Conservation (phyloP, 805 yeast species). For the Lachancea sp. region DNA sequence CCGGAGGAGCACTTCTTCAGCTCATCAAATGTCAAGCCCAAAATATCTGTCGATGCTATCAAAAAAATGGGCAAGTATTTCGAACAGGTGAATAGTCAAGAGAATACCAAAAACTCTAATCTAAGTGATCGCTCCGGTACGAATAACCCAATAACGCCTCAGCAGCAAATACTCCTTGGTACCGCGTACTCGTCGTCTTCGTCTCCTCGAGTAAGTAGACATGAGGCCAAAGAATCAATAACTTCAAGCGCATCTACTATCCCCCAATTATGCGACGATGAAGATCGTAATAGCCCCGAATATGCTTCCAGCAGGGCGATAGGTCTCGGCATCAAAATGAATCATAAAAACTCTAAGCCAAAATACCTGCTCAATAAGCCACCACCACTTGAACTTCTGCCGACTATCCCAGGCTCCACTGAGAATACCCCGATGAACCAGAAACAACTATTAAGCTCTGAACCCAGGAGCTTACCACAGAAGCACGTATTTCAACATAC, state of each 20-base stretch:
- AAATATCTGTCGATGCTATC: neutral
- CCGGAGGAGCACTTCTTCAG: constrained; percentile 2
- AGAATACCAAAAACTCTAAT: neutral
- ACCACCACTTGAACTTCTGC: constrained; percentile 19
- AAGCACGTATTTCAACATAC: constrained; percentile 29
- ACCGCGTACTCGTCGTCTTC: constrained; percentile 6
- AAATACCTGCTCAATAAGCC: constrained; percentile 11
- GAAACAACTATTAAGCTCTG: constrained; percentile 1
- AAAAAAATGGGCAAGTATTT: constrained; percentile 10
- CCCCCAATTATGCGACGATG: constrained; percentile 22
- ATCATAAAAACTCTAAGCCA: neutral
- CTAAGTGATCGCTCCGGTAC: neutral
- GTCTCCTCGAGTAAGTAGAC: constrained; percentile 13
- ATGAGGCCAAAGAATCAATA: constrained; percentile 24
- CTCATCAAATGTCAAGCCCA: neutral
- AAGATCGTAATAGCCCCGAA: constrained; percentile 8
- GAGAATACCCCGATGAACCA: constrained; percentile 23
- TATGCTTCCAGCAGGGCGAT: neutral
- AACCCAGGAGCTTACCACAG: constrained; percentile 18
- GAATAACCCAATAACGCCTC: constrained; percentile 11
- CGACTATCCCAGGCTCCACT: constrained; percentile 29
- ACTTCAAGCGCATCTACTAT: constrained; percentile 32
- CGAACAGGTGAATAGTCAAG: constrained; percentile 4
- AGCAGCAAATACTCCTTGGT: constrained; percentile 6
- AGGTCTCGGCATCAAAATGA: constrained; percentile 4